Evolutionary conservation across 208 protist genomes (phyloP).

Genomic region (Balamuthia mandrillaris): DNA sequence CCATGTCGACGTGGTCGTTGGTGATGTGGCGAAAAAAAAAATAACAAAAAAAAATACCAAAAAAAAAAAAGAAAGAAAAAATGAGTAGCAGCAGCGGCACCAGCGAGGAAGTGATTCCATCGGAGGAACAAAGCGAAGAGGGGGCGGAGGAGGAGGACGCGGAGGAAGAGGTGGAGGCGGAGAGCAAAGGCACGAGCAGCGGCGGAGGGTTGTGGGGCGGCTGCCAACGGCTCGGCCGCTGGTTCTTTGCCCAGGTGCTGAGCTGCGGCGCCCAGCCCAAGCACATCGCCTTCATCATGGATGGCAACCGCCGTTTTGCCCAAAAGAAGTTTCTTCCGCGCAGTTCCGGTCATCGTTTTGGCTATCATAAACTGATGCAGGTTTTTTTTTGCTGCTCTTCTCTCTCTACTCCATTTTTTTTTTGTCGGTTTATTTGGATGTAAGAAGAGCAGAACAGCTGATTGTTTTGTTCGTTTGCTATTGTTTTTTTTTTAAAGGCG

Average conservation of each 20-base stretch:
- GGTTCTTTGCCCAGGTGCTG: neutral
- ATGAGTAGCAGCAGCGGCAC: too few relatives aligned
- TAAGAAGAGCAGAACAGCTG: neutral
- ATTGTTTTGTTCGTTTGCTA: neutral
- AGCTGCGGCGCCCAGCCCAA: slow-evolving; percentile 62
- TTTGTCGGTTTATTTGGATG: neutral
- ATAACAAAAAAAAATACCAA: too few relatives aligned
- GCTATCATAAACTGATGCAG: slow-evolving; percentile 67
- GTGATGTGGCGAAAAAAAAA: too few relatives aligned
- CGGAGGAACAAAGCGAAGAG: too few relatives aligned
- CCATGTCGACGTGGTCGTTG: too few relatives aligned
- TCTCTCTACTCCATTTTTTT: neutral
- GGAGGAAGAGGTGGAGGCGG: too few relatives aligned
- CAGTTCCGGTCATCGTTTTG: slow-evolving; percentile 56
- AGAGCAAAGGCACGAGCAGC: too few relatives aligned
- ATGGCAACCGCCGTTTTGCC: slow-evolving; percentile 80
- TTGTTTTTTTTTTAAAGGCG: slow-evolving; percentile 32
- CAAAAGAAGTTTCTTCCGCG: slow-evolving; percentile 34
- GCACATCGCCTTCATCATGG: slow-evolving; percentile 84
- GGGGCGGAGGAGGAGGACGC: too few relatives aligned
- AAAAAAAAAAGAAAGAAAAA: too few relatives aligned
- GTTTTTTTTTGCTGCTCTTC: neutral
- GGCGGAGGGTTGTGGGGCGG: too few relatives aligned
- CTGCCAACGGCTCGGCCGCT: too few relatives aligned
- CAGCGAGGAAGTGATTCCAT: too few relatives aligned